These are phyloP conservation scores for Cymbomonas tetramitiformis DNA, from an alignment of 139 green algal genomes.

Conservation along the genomic window DNA sequence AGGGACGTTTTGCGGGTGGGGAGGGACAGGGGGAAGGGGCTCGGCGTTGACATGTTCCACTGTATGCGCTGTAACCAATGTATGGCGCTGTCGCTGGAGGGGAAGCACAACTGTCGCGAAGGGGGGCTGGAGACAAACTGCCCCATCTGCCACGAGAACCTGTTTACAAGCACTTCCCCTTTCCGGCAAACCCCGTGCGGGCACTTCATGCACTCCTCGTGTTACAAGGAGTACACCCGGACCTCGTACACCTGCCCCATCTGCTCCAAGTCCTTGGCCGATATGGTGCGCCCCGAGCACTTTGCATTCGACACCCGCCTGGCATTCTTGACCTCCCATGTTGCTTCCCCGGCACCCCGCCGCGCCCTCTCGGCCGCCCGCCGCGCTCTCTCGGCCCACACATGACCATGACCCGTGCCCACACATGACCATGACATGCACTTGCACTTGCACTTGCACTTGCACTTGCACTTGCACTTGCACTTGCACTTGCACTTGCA, in stretches of 20 bases:
- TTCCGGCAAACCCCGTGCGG: constrained; percentile 14
- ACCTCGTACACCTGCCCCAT: constrained; percentile 19
- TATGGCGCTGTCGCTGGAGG: constrained; percentile 67
- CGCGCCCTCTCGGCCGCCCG: too few species aligned
- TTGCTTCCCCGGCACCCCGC: too few species aligned
- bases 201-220: constrained; percentile 19
- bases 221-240: constrained; percentile 12
- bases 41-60: constrained; percentile 88
- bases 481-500: too few species aligned
- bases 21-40: constrained; percentile 35
- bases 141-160: constrained; percentile 84
- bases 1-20: too few species aligned
- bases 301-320: too few species aligned
- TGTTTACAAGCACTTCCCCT: constrained; percentile 58
- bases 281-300: too few species aligned
- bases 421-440: too few species aligned
- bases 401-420: too few species aligned
- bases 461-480: too few species aligned
- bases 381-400: too few species aligned
- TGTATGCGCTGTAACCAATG: constrained; percentile 97
- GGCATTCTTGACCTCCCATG: too few species aligned
- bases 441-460: too few species aligned
- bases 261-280: constrained; percentile 15
- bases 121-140: constrained; percentile 63
- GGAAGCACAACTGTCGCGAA: constrained; percentile 24